Evolutionary conservation across 2,329 filamentous ascomycete species (phyloP).

Genomic region (Colletotrichum sp.): DNA sequence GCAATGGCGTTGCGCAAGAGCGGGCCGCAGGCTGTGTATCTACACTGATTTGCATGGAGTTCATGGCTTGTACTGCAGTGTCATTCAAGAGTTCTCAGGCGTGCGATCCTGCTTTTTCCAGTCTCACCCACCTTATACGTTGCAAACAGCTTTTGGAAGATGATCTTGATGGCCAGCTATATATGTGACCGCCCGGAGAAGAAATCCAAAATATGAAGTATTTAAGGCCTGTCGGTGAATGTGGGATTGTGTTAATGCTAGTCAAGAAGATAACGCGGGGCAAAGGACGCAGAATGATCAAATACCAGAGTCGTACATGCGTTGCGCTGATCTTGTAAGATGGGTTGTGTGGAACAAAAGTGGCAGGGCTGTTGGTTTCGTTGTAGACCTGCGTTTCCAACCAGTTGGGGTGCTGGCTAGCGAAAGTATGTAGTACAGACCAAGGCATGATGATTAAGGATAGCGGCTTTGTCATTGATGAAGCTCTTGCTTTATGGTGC

Average conservation of each 20-base stretch:
- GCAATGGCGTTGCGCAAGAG: not conserved
- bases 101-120: not conserved
- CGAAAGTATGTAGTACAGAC: not conserved
- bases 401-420: not conserved
- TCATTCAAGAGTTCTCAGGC: not conserved
- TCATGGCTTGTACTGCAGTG: not conserved
- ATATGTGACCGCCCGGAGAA: fast-evolving
- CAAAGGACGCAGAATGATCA: not conserved
- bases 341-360: not conserved
- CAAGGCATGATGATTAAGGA: not conserved
- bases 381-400: not conserved
- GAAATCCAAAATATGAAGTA: not conserved
- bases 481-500: not conserved
- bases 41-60: not conserved
- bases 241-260: too few relatives aligned
- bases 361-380: not conserved
- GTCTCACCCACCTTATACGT: not conserved
- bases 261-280: not conserved
- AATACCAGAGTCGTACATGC: not conserved
- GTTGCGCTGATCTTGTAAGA: not conserved
- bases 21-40: not conserved
- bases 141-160: not conserved
- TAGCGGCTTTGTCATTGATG: not conserved
- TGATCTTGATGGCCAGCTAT: not conserved
- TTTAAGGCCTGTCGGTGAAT: fast-evolving